Percentiles rank a stretch among this genome's conserved stretches.
Evolutionary conservation across 805 yeast genomes (phyloP).

Genomic region (Saccharomyces paradoxus): DNA sequence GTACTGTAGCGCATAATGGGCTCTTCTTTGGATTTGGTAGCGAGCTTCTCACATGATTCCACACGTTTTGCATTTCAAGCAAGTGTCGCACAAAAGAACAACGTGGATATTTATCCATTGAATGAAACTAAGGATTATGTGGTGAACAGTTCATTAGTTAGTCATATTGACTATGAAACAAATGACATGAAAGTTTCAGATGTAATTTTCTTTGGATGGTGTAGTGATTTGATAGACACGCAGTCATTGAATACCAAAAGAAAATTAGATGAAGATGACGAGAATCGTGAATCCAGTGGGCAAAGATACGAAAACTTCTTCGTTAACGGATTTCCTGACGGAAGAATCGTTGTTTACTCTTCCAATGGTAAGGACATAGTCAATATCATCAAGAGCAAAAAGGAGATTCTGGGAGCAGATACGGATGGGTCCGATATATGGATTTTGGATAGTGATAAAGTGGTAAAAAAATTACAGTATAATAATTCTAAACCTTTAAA

Average conservation of each 20-base stretch:
- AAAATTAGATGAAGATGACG: constrained; percentile 14
- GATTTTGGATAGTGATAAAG: constrained; percentile 27
- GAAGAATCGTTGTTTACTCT: constrained; percentile 28
- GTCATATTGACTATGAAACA: constrained; percentile 26
- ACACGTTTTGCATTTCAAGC: constrained; percentile 29
- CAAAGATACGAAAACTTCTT: constrained; percentile 17
- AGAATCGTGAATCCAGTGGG: neutral
- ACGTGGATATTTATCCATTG: constrained; percentile 29
- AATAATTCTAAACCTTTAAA: constrained; percentile 29
- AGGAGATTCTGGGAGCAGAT: constrained; percentile 31
- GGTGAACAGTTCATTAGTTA: constrained; percentile 26
- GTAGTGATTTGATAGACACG: constrained; percentile 5
- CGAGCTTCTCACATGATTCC: constrained; percentile 25
- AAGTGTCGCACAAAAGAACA: constrained; percentile 28
- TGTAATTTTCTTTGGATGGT: constrained; percentile 24
- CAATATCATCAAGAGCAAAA: constrained; percentile 30
- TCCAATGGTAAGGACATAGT: constrained; percentile 30
- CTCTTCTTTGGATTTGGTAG: constrained; percentile 13
- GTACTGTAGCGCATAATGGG: constrained; percentile 8
- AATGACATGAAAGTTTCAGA: constrained; percentile 25
- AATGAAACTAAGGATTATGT: constrained; percentile 19
- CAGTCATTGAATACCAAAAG: constrained; percentile 15
- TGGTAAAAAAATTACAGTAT: constrained; percentile 28
- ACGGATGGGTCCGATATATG: constrained; percentile 31
- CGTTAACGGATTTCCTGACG: constrained; percentile 24